Evolutionary conservation across 2,329 filamentous ascomycete genomes (phyloP).

Genomic region (Alternaria angustiovoidea): DNA sequence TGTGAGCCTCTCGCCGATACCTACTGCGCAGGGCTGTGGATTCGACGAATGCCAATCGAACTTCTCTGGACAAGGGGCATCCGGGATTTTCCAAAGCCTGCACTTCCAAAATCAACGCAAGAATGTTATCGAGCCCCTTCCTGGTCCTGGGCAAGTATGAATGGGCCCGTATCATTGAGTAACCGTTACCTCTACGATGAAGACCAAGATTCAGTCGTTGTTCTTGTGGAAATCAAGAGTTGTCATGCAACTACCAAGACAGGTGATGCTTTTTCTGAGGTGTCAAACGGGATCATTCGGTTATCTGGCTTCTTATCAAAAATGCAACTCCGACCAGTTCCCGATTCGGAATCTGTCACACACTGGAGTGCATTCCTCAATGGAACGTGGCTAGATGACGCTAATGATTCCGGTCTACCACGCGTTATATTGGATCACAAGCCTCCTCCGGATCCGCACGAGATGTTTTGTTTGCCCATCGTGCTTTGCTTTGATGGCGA

Average conservation of each 20-base stretch:
- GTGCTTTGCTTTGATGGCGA: too few species aligned
- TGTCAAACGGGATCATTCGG: rapidly evolving
- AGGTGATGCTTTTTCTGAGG: not conserved
- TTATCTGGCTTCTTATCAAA: not conserved
- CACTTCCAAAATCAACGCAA: not conserved
- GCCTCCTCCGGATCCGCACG: rapidly evolving
- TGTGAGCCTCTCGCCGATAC: not conserved
- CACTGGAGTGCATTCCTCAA: not conserved
- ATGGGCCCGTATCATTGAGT: too few species aligned
- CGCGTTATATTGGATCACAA: not conserved
- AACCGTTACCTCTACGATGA: too few species aligned
- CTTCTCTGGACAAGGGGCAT: too few species aligned
- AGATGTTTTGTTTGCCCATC: not conserved
- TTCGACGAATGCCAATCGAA: not conserved
- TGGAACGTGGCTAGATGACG: rapidly evolving
- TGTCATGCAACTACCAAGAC: not conserved
- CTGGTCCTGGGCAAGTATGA: not conserved
- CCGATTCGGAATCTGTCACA: not conserved
- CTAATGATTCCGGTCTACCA: too few species aligned
- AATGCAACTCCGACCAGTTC: not conserved
- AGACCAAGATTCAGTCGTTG: not conserved
- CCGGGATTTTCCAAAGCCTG: too few species aligned
- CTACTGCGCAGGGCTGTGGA: not conserved
- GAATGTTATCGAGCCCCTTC: not conserved
- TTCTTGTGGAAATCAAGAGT: not conserved